Conservation (phyloP, 176 grass and related monocot species). For the Ensete ventricosum region DNA sequence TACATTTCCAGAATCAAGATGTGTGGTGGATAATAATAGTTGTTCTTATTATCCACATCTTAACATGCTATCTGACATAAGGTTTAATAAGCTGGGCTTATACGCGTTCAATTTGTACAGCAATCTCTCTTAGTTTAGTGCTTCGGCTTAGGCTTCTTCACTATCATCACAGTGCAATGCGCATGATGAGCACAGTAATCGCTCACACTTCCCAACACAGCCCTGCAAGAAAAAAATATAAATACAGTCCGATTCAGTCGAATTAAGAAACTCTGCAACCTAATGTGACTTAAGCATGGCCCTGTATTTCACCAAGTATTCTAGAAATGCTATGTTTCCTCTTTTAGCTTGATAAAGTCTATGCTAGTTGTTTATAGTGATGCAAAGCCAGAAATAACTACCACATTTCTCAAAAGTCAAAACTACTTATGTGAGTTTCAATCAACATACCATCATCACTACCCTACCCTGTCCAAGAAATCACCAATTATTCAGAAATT, state of each 20-base stretch:
- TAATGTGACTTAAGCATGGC: background rate
- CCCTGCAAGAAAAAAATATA: constrained; percentile 26
- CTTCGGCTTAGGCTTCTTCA: constrained; percentile 77
- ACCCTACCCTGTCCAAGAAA: too few species aligned
- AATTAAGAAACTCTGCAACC: background rate
- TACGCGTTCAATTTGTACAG: background rate
- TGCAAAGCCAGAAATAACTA: too few species aligned
- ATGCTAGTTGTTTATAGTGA: too few species aligned
- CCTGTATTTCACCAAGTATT: too few species aligned
- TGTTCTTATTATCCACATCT: background rate
- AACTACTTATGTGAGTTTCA: too few species aligned
- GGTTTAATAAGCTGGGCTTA: background rate
- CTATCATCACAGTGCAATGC: constrained; percentile 89
- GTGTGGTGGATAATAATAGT: background rate
- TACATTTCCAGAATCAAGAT: background rate
- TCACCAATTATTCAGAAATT: too few species aligned
- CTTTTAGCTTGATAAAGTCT: too few species aligned
- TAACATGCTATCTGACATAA: background rate
- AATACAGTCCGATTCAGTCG: background rate
- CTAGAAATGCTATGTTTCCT: too few species aligned
- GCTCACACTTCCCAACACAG: constrained; percentile 80
- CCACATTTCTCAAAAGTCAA: too few species aligned
- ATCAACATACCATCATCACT: too few species aligned
- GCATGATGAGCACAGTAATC: constrained; percentile 85
- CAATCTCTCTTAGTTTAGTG: constrained; percentile 22